phyloP scores from a whole-genome alignment of 495 filamentous ascomycete species.

The Neurospora africana region DNA sequence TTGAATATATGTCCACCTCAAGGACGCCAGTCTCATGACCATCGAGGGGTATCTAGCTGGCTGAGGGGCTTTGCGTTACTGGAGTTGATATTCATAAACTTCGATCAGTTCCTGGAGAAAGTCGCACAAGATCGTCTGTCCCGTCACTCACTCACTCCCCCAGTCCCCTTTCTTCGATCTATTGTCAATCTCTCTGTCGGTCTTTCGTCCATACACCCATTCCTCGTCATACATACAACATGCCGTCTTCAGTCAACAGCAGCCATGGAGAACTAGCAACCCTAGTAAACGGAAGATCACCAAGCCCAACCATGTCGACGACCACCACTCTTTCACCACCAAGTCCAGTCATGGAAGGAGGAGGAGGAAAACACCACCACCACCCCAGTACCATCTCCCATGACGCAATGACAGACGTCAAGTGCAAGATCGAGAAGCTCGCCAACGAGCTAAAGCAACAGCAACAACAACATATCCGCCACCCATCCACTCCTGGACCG shows the following conservation, averaged over 20 bases:
- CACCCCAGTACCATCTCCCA: not conserved
- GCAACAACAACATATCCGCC: not conserved
- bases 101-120: not conserved
- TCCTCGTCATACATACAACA: not conserved
- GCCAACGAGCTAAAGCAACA: not conserved
- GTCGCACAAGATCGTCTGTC: not conserved
- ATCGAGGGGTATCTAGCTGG: not conserved
- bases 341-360: not conserved
- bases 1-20: not conserved
- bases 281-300: not conserved
- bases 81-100: not conserved
- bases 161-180: not conserved
- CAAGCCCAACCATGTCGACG: not conserved
- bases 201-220: not conserved
- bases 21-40: not conserved
- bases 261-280: not conserved
- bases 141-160: not conserved
- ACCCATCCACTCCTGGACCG: not conserved
- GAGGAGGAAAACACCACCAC: not conserved
- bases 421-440: not conserved
- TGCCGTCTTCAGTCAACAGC: not conserved
- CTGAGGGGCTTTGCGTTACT: not conserved
- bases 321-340: not conserved
- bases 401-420: not conserved
- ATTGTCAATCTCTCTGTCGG: not conserved